Conservation (phyloP, 768 basidiomycete genomes). For the Astraeus odoratus region DNA sequence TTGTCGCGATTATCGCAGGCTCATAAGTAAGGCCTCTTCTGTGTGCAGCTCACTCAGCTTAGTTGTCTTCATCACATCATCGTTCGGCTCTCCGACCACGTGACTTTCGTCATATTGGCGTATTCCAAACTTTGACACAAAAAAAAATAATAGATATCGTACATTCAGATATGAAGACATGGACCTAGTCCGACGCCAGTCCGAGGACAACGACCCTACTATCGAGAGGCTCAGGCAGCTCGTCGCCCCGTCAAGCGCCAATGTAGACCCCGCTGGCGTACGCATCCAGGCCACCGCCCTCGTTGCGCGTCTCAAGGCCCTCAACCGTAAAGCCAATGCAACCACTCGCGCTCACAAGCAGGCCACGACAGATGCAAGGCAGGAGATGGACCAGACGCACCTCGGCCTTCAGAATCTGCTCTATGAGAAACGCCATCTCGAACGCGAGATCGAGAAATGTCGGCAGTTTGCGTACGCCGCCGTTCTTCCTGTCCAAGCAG, state of each 20-base stretch:
- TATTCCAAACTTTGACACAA: too few relatives aligned
- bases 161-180: background rate
- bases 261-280: constrained; percentile 34
- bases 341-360: constrained; percentile 67
- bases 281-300: constrained; percentile 69
- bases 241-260: constrained; percentile 45
- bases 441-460: constrained; percentile 89
- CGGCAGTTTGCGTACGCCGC: constrained; percentile 78
- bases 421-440: constrained; percentile 85
- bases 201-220: constrained; percentile 37
- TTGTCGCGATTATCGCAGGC: background rate
- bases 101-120: background rate
- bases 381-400: constrained; percentile 87
- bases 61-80: background rate
- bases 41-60: background rate
- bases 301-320: constrained; percentile 70
- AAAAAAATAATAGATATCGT: too few relatives aligned
- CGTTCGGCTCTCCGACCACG: background rate
- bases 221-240: constrained; percentile 60
- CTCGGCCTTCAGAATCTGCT: constrained; percentile 80
- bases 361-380: constrained; percentile 64
- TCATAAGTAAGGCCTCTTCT: background rate
- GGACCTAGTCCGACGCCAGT: background rate
- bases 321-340: constrained; percentile 69
- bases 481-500: background rate